These are phyloP conservation scores for Kazachstania kunashirensis DNA, from an alignment of 805 yeast species.

Conservation along the genomic window DNA sequence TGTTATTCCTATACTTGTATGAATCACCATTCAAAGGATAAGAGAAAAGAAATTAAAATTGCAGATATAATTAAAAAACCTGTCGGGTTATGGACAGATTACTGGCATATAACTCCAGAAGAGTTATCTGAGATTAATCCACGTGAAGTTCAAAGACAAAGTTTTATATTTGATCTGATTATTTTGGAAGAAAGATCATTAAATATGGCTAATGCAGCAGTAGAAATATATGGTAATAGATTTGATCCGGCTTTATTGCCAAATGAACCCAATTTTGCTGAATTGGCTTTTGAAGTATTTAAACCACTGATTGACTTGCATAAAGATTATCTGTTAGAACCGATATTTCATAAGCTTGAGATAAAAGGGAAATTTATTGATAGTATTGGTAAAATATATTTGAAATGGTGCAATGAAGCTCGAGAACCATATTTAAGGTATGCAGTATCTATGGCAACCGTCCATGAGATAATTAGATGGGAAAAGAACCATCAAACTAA, in stretches of 20 bases:
- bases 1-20: constrained; percentile 37
- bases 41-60: constrained; percentile 20
- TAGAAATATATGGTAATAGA: constrained; percentile 43
- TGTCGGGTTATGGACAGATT: constrained; percentile 51
- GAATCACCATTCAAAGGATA: constrained; percentile 6
- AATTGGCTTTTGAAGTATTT: constrained; percentile 50
- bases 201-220: constrained; percentile 54
- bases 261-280: constrained; percentile 45
- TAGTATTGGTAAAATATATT: constrained; percentile 52
- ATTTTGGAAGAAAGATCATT: constrained; percentile 62
- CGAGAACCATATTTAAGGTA: constrained; percentile 45
- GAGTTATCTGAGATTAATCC: constrained; percentile 44
- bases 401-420: constrained; percentile 56
- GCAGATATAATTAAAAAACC: constrained; percentile 31
- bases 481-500: constrained; percentile 35
- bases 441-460: constrained; percentile 51
- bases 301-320: constrained; percentile 48
- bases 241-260: constrained; percentile 37
- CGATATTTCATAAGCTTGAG: constrained; percentile 46
- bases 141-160: constrained; percentile 53
- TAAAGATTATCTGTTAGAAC: constrained; percentile 42
- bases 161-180: constrained; percentile 66
- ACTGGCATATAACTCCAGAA: constrained; percentile 51
- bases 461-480: constrained; percentile 44
- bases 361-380: constrained; percentile 59